A percentile compares a stretch with the other conserved stretches of the same genome.
Conservation (phyloP, 2,329 filamentous ascomycete species). For the Cladosporium velox region DNA sequence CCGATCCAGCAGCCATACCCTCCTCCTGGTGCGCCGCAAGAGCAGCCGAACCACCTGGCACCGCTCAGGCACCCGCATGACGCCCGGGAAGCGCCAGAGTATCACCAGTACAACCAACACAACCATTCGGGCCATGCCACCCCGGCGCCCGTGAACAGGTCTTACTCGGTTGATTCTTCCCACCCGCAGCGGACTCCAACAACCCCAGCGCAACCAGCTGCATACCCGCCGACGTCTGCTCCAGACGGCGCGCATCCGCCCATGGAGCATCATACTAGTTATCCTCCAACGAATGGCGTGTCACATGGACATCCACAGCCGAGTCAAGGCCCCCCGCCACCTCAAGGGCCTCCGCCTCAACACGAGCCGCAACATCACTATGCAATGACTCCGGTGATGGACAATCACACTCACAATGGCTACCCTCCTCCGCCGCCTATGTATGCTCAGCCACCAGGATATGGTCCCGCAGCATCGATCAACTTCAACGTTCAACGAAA, state of each 20-base stretch:
- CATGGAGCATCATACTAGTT: constrained; percentile 33
- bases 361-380: constrained; percentile 30
- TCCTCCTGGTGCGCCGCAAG: constrained; percentile 29
- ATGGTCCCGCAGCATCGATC: constrained; percentile 31
- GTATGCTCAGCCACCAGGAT: constrained; percentile 28
- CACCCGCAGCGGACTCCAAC: constrained; percentile 37
- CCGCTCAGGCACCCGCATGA: constrained; percentile 31
- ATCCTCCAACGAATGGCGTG: constrained; percentile 34
- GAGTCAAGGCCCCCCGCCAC: constrained; percentile 19
- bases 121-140: constrained; percentile 40
- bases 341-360: constrained; percentile 20
- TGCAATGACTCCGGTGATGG: constrained; percentile 35
- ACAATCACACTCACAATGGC: constrained; percentile 32
- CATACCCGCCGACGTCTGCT: constrained; percentile 27
- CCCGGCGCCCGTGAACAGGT: constrained; percentile 36
- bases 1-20: constrained; percentile 29
- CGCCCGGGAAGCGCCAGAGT: constrained; percentile 30
- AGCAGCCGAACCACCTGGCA: constrained; percentile 30
- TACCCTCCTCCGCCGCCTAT: constrained; percentile 32
- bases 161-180: constrained; percentile 38
- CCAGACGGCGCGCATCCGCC: constrained; percentile 33
- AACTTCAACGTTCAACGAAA: constrained; percentile 33
- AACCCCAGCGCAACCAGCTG: constrained; percentile 36
- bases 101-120: constrained; percentile 35
- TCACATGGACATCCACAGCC: constrained; percentile 21